Evolutionary conservation across 495 filamentous ascomycete genomes (phyloP), one percentile per base, ranked within the genome.

Genomic region (Podospora bellae-mahoneyi): DNA sequence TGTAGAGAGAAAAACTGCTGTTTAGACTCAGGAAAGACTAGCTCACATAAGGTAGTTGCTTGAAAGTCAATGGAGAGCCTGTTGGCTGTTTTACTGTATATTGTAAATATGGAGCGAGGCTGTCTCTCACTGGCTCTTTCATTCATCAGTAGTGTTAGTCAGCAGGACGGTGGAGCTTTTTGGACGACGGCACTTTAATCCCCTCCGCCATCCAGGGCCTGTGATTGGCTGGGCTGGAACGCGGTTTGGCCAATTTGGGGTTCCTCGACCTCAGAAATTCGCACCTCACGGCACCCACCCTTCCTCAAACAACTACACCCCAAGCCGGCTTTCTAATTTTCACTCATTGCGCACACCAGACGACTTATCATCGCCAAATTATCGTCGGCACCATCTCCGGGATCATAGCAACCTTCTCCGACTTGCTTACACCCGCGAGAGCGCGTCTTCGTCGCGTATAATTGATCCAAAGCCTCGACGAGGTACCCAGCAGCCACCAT

Each of bases 381-480:
- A 60, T 30, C 23, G n/a, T 15, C 20, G 39, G 18, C 15, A 34
- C 60, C 60, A 59, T 61, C 44, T 18, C 66, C 39, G 3, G 26
- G 9, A 15, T 34, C n/a, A 19, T 60, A 39, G 16, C 6, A 44
- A 4, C n/a, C 64, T 20, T 39, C 55, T 73, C 19, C 53, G 27
- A 34, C 27, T 66, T 30, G 64, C 20, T 39, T 67, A 60, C 58
- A 23, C 19, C 57, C 64, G 58, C 67, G 54, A 65, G 55, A 72
- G 69, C 78, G 75, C 73, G 74, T 80, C 65, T 71, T 65, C 75
- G 74, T 78, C 81, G 81, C 79, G 81, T 84, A 77, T 69, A 79
- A 75, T 78, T 48, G 39, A 76, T 73, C 70, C 73, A 74, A 67
- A 53, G 63, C 58, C 72, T 66, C 19, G 23, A 63, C 48, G 23